These are phyloP conservation scores for Debaryomyces prosopidis DNA, from an alignment of 805 yeast genomes.

Conservation along the genomic window DNA sequence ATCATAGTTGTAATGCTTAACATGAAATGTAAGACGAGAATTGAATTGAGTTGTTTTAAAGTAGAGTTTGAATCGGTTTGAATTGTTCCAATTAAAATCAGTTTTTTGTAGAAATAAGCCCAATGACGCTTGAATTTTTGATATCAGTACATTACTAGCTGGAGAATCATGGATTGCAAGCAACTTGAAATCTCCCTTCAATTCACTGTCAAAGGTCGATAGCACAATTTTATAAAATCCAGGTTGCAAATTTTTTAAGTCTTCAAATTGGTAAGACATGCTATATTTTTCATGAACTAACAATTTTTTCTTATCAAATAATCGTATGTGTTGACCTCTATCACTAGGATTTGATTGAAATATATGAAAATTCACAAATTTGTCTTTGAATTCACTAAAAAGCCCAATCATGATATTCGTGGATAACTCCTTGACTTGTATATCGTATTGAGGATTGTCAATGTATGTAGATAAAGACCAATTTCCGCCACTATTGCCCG, in stretches of 20 bases:
- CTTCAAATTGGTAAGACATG: conserved; percentile 16
- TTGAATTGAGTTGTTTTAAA: conserved; percentile 23
- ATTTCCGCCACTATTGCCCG: conserved; percentile 52
- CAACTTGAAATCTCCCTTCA: conserved; percentile 30
- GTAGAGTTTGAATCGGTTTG: conserved; percentile 37
- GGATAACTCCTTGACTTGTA: conserved; percentile 18
- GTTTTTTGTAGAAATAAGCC: conserved; percentile 33
- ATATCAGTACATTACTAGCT: conserved; percentile 6
- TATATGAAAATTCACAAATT: conserved; percentile 43
- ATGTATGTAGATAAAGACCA: conserved; percentile 48
- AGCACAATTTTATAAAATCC: conserved; percentile 46
- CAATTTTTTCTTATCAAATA: conserved; percentile 31
- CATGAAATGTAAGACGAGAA: conserved; percentile 23
- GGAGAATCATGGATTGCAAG: conserved; percentile 22
- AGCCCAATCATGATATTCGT: conserved; percentile 21
- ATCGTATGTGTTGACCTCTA: conserved; percentile 14
- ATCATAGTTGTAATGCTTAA: conserved; percentile 18
- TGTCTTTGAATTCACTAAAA: conserved; percentile 17
- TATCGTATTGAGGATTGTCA: conserved; percentile 55
- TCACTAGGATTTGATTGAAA: conserved; percentile 38
- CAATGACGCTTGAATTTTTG: conserved; percentile 23
- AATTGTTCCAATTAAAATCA: conserved; percentile 37
- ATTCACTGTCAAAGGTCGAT: conserved; percentile 44
- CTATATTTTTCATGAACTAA: conserved; percentile 35
- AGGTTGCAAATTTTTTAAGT: conserved; percentile 20